Evolutionary conservation across 2,329 filamentous ascomycete genomes (phyloP).

Genomic region (Sporothrix mexicana): DNA sequence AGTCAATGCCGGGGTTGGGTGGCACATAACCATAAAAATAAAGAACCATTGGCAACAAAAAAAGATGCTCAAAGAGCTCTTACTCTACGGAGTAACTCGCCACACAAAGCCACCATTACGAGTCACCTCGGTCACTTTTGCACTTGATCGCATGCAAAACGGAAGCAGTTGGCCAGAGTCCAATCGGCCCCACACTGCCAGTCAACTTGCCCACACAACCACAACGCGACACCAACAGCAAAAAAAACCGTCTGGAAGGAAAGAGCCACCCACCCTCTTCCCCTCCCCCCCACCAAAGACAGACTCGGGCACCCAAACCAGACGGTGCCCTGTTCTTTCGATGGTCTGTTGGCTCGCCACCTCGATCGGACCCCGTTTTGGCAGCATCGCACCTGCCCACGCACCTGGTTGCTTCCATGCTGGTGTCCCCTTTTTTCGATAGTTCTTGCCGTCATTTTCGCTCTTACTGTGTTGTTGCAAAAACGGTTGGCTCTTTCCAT

Average conservation of each 20-base stretch:
- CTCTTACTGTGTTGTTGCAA: not conserved
- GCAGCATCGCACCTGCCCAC: slow-evolving; percentile 10
- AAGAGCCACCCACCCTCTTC: slow-evolving; percentile 23
- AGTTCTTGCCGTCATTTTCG: not conserved
- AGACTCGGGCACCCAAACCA: slow-evolving; percentile 16
- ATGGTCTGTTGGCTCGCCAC: slow-evolving; percentile 13
- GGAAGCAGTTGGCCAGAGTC: slow-evolving; percentile 11
- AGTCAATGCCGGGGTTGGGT: not conserved
- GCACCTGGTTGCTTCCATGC: slow-evolving; percentile 3
- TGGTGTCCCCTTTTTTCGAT: not conserved
- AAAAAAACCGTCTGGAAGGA: not conserved
- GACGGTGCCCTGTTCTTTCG: slow-evolving; percentile 10
- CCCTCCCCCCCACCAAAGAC: not conserved
- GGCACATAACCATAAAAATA: not conserved
- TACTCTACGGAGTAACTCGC: too few relatives aligned
- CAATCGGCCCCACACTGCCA: slow-evolving; percentile 20
- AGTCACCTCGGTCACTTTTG: slow-evolving; percentile 5
- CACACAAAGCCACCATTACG: not conserved
- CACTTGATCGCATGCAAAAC: slow-evolving; percentile 12
- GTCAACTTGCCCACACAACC: slow-evolving; percentile 32
- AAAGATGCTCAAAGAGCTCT: not conserved
- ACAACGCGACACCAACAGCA: slow-evolving; percentile 30
- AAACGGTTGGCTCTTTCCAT: slow-evolving; percentile 5
- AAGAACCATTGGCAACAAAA: not conserved
- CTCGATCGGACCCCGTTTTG: slow-evolving; percentile 22